Evolutionary conservation across 495 filamentous ascomycete species (phyloP), one percentile per base, ranked within the genome.

Genomic region (Cercophora newfieldiana): DNA sequence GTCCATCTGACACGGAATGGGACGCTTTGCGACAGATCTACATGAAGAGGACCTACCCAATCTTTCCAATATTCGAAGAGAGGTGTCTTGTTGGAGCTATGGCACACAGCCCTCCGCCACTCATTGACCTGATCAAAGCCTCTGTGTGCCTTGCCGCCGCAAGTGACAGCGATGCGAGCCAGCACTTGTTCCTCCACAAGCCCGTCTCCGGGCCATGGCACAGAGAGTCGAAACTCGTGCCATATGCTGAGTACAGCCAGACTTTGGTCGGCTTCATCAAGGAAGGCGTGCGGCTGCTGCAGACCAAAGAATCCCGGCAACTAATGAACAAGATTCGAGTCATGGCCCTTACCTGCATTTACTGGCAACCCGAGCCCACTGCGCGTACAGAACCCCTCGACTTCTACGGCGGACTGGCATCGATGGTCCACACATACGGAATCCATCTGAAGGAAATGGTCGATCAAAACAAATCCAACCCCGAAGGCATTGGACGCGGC

Each of bases 361-460:
- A 71, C 64, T 75, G 73, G 73, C 73, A 75, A 14, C 68, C 73
- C 12, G 63, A 63, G 14, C 61, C 60, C 2, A 37, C 50, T 1
- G 60, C 66, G 10, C 68, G 71, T 0, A 70, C 64, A 4, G 66
- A 61, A 6, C 71, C 71, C 0, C 19, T 71, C 10, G 48, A 56
- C 19, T 56, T 71, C 2, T 75, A 69, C 37, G 64, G 64, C 18
- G 57, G 26, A 0, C 56, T 72, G 0, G 75, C 82, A 7, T 86
- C 89, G 59, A 84, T 90, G 65, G 85, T 85, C 18, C 87, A 91
- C 60, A 89, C 89, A 0, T 73, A 88, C 31, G 89, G 89, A 3
- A 72, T 91, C 25, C 90, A 92, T 63, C 80, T 81, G 55, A 63
- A 55, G 49, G 61, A 54, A 7, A 63, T 55, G 48, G 30, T 55